Conservation (phyloP, 2,329 filamentous ascomycete species). For the Cytospora chrysosperma region DNA sequence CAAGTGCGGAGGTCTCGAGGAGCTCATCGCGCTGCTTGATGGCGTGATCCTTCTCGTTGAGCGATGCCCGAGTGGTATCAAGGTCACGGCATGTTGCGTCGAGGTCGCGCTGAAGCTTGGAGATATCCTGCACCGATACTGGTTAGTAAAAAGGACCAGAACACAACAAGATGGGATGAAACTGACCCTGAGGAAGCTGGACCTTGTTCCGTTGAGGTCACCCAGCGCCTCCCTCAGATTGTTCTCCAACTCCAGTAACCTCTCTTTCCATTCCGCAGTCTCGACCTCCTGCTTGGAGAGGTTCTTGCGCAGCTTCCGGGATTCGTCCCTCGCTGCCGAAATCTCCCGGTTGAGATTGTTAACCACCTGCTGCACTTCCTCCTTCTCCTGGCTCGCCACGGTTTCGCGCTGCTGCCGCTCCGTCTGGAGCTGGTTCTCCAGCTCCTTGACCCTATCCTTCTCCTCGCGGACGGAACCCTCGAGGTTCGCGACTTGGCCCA, state of each 20-base stretch:
- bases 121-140: conserved; percentile 48
- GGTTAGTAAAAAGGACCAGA: background rate
- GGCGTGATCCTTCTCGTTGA: conserved; percentile 87
- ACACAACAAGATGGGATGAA: background rate
- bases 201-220: conserved; percentile 81
- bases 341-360: conserved; percentile 89
- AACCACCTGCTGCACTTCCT: conserved; percentile 89
- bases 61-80: conserved; percentile 70
- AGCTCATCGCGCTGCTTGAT: conserved; percentile 87
- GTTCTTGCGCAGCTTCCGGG: conserved; percentile 76
- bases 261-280: conserved; percentile 86
- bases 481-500: conserved; percentile 76
- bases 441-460: conserved; percentile 70
- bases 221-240: conserved; percentile 84
- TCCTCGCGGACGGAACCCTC: conserved; percentile 81
- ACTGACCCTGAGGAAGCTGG: conserved; percentile 75
- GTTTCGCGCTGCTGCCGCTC: conserved; percentile 86
- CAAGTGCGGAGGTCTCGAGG: conserved; percentile 83
- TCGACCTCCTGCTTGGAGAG: conserved; percentile 84
- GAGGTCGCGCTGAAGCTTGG: conserved; percentile 83
- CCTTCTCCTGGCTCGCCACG: conserved; percentile 84
- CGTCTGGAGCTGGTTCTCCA: conserved; percentile 72
- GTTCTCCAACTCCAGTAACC: conserved; percentile 84
- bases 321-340: conserved; percentile 80
- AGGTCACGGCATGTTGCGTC: conserved; percentile 82